Base-by-base conservation (phyloP, 257 asterid genomes). In the Jacaranda mimosifolia region DNA sequence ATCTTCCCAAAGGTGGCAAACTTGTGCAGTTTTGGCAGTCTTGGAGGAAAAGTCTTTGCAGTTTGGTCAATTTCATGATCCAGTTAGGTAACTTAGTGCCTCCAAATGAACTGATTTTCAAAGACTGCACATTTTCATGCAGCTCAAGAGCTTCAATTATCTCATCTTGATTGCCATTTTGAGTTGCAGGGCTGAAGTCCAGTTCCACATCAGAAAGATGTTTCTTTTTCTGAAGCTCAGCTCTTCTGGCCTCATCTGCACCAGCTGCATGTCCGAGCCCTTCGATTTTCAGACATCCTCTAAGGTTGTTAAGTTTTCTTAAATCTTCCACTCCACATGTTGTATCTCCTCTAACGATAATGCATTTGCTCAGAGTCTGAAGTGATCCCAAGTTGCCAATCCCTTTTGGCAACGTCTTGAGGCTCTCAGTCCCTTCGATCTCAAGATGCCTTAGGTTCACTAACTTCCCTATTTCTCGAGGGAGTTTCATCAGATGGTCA, bases 361-460 rank as follows among this genome's bases (percentile, higher is more conserved):
- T 77, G 76, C 90, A 87, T 74, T 90, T 90, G 89, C 84, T 90
- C 36, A 91, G 86, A 7, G 93, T 91, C 40, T 79, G 91, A 59
- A 91, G 94, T 40, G 88, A 83, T 10, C 46, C 32, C 80, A 91
- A 48, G 14, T 73, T 59, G 9, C 87, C 71, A 2, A 91, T 83
- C 70, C 93, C 96, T 81, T 84, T 87, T 1, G 97, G 97, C 85
- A 91, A 38, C 5, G 82, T 63, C 64, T 80, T 83, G 35, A 91
- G 91, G 55, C 80, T 84, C 14, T 81, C 87, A 0, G 92, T 89
- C 0, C 63, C 60, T 11, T 88, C 90, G 17, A 90, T 85, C 79
- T 88, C 92, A 6, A 91, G 96, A 74, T 91, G 96, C 74, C 92
- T 79, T 49, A 91, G 65, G 19, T 86, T 80, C 18, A 7, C 59